These are phyloP conservation scores for Aegilops sharonensis DNA, from an alignment of 176 grass and related monocot genomes.

Conservation along the genomic window DNA sequence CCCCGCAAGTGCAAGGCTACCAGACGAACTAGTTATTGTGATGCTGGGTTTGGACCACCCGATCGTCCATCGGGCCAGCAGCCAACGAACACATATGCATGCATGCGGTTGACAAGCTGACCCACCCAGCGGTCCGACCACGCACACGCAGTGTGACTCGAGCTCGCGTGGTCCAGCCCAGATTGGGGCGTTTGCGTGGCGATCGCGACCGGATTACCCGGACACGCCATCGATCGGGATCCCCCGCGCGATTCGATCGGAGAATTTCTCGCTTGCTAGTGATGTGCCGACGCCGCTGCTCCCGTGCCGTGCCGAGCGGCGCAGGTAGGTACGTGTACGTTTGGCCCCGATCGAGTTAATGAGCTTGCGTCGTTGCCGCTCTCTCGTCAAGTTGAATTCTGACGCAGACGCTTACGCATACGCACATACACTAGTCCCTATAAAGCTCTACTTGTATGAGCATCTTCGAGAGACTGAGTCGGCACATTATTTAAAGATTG, in stretches of 20 bases:
- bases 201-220: neutral
- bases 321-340: neutral
- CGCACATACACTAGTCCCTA: too few relatives aligned
- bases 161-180: neutral
- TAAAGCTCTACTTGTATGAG: rapidly evolving
- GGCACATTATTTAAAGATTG: too few relatives aligned
- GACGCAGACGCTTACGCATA: too few relatives aligned
- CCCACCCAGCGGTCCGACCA: neutral
- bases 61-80: neutral
- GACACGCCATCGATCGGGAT: neutral
- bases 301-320: neutral
- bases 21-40: neutral
- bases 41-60: neutral
- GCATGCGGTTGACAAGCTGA: neutral
- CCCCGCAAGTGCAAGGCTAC: neutral
- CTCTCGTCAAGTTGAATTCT: too few relatives aligned
- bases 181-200: neutral
- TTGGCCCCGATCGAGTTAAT: neutral
- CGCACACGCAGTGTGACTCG: too few relatives aligned
- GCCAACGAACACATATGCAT: neutral
- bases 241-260: constrained; percentile 13
- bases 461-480: too few relatives aligned
- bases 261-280: neutral
- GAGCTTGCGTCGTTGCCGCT: neutral
- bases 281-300: neutral